Evolutionary conservation across 257 asterid genomes (phyloP).

Genomic region (Ocimum tenuiflorum): DNA sequence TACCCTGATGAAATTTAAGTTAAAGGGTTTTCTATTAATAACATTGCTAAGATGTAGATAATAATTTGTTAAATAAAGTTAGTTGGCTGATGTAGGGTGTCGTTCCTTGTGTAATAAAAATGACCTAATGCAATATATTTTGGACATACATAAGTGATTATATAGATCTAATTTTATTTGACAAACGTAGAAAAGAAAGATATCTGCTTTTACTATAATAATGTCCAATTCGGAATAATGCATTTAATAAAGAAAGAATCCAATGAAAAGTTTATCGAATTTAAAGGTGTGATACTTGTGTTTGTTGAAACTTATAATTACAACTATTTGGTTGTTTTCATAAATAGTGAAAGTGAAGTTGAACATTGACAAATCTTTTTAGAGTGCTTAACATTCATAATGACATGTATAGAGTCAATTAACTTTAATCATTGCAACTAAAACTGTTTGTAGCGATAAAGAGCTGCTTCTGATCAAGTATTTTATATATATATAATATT

Average conservation of each 20-base stretch:
- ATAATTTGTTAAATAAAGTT: too few species aligned
- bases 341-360: not conserved
- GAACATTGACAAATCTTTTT: not conserved
- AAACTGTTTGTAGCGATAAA: too few species aligned
- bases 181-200: too few species aligned
- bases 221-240: not conserved
- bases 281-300: not conserved
- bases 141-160: too few species aligned
- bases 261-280: not conserved
- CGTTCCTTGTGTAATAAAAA: too few species aligned
- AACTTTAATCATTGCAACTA: slow-evolving; percentile 12
- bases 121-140: too few species aligned
- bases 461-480: too few species aligned
- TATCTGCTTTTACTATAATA: too few species aligned
- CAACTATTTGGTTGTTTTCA: not conserved
- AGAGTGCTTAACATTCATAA: not conserved
- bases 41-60: too few species aligned
- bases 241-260: not conserved
- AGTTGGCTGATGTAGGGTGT: too few species aligned
- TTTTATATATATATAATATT: too few species aligned
- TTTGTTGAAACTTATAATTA: not conserved
- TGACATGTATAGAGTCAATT: slow-evolving; percentile 7
- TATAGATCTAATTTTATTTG: too few species aligned
- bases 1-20: not conserved
- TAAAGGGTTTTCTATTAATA: not conserved